Evolutionary conservation across 2,329 filamentous ascomycete genomes (phyloP).

Genomic region (Plectosphaerella sp.): DNA sequence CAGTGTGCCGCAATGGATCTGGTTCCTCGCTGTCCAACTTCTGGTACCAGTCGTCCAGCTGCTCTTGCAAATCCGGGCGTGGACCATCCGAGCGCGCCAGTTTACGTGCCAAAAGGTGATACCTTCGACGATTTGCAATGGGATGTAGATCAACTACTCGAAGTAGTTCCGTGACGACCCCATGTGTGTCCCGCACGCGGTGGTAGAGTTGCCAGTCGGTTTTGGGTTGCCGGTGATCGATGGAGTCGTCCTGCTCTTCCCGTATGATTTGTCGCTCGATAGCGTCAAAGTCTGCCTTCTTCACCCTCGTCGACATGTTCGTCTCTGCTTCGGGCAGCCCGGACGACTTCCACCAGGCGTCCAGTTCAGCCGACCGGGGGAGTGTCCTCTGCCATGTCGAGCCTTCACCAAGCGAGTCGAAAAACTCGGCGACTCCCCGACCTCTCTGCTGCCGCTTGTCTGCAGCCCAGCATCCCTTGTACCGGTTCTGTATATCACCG

Average conservation of each 20-base stretch:
- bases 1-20: too few species aligned
- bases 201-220: too few species aligned
- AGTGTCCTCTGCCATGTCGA: background rate
- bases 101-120: too few species aligned
- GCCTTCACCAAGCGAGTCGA: slow-evolving; percentile 4
- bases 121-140: too few species aligned
- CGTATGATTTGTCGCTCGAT: background rate
- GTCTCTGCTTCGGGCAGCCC: slow-evolving; percentile 1
- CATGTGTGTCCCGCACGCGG: too few species aligned
- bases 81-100: too few species aligned
- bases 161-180: background rate
- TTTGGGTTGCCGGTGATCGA: background rate
- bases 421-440: slow-evolving; percentile 3
- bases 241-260: background rate
- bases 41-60: too few species aligned
- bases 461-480: slow-evolving; percentile 1
- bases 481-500: slow-evolving; percentile 15
- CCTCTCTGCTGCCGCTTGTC: background rate
- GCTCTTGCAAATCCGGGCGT: too few species aligned
- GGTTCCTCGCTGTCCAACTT: too few species aligned
- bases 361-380: slow-evolving; percentile 1
- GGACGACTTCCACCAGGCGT: slow-evolving; percentile 1
- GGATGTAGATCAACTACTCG: background rate
- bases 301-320: background rate
- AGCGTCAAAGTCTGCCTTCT: background rate